Base-by-base conservation (phyloP, 768 basidiomycete species). In the Cystofilobasidium capitatum region DNA sequence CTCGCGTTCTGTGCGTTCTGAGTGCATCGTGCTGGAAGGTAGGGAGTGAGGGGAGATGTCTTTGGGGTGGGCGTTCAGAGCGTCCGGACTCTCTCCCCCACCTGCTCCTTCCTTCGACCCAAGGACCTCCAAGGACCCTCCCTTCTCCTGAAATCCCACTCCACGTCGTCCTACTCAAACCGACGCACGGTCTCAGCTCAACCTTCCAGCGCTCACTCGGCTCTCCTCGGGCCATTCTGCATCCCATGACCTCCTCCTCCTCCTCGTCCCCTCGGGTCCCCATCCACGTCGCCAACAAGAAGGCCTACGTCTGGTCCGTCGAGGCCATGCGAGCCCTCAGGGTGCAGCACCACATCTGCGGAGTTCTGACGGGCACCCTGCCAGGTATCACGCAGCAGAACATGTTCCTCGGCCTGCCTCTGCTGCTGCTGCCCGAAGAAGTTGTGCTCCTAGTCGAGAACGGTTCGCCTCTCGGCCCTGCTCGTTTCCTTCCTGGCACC, bases 381-480 rank as follows among this genome's bases (percentile, higher is more conserved):
- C 93, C 96, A 2, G 91, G 92, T 74, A 81, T 98, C 0, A 86
- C 91, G 1, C 93, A 97, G 73, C 96, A 99, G 78, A 99, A 99
- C 79, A 84, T 88, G 2, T 99, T 99, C 75, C 81, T 99, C 39
- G 96, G 96, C 9, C 79, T 91, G n/a, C 96, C 96, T 0, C 80
- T 96, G 8, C 79, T 89, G 10, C 80, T 98, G 1, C 83, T 89
- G 78, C 89, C 91, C 0, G 96, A 99, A 77, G 96, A 98, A 75
- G 90, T 86, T 12, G 89, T 89, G 14, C 81, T 93, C 37, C 84
- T 98, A 8, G 83, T 97, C 17, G 82, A 87, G 71, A 88, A 88
- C 69, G 84, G 96, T 91, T 68, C 61, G 81, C 71, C 35, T 29
- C 20, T 26, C 3, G 3, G 24, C 20, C 49, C 51, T 26, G 47